Evolutionary conservation across 352 stramenopile genomes (phyloP), one percentile per base, ranked within the genome.

Genomic region (Pythium dissotocum): DNA sequence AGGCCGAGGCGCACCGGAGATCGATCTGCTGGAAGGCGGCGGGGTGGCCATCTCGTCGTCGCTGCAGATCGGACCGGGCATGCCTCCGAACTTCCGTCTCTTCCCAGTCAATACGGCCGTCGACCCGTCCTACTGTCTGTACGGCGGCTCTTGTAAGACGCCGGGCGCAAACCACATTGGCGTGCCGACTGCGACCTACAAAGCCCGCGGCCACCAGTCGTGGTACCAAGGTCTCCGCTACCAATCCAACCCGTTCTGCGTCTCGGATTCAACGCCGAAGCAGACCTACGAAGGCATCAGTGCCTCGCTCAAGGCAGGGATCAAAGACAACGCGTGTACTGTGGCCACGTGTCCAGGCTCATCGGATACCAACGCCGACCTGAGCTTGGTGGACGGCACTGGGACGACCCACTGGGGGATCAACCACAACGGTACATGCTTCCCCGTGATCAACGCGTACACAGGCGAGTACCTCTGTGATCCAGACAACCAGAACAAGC

Each of bases 11-110:
- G 18, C 63, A 67, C 33, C 68, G 2, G 92, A 98, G 71, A 97
- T 98, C 71, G 92, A 98, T 77, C 78, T 98, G 26, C 72, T 98
- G 12, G 92, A 80, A 97, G 80, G 86, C 78, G 74, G 71, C 46
- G 74, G 71, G 9, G 48, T 53, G 76, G 54, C 70, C 63, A 69
- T 94, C 73, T 96, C 86, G 26, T 85, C 84, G 55, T 95, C 88
- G 33, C 74, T 95, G 12, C 91, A 98, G 69, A 77, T 95, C 32
- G 70, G 64, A 12, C 78, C 78, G 0, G 84, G 78, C 6, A 77
- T 77, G 64, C 77, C 77, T n/a, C 48, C 57, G 13, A 38, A 78
- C 40, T 79, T 70, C 32, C 67, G 73, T 30, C 51, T 76, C 18
- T 54, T 68, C 18, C 59, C 62, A 13, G 35, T 63, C 1, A 28